Percentiles rank a stretch among this genome's conserved stretches.
These are phyloP conservation scores for Capronia epimyces DNA, from an alignment of 2,329 filamentous ascomycete genomes.

Conservation along the genomic window DNA sequence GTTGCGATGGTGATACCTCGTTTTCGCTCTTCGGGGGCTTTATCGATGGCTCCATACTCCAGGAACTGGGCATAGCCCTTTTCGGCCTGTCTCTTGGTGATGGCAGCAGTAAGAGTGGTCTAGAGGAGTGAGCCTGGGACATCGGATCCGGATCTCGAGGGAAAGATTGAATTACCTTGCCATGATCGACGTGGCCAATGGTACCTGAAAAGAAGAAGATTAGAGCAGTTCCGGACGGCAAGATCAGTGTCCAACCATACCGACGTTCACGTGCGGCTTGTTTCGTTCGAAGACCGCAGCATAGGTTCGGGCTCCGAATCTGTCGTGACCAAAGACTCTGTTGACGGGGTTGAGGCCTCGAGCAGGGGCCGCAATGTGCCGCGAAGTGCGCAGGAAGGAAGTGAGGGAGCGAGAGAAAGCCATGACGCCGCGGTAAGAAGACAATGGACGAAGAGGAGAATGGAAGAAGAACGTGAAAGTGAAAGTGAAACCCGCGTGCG, in stretches of 20 bases:
- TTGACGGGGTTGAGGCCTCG: constrained; percentile 71
- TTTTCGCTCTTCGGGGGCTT: constrained; percentile 98
- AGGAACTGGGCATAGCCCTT: constrained; percentile 93
- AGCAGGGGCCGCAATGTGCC: constrained; percentile 64
- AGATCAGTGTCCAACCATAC: constrained; percentile 44
- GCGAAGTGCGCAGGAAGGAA: constrained; percentile 76
- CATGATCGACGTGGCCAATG: constrained; percentile 99
- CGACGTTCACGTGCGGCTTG: constrained; percentile 98
- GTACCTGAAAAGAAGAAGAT: constrained; percentile 57
- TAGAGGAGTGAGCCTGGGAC: constrained; percentile 38
- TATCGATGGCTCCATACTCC: constrained; percentile 97
- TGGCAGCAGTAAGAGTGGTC: constrained; percentile 97
- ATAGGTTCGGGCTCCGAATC: constrained; percentile 49
- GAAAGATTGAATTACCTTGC: constrained; percentile 63
- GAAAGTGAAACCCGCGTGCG: constrained; percentile 7
- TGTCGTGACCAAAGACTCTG: constrained; percentile 44
- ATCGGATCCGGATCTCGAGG: constrained; percentile 11
- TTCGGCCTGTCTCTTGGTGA: constrained; percentile 94
- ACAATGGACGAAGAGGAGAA: constrained; percentile 16
- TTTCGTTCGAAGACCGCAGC: constrained; percentile 70
- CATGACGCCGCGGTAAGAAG: constrained; percentile 54
- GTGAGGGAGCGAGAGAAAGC: constrained; percentile 72
- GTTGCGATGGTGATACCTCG: constrained; percentile 99
- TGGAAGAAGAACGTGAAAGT: constrained; percentile 4
- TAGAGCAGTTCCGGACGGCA: not conserved